These are phyloP conservation scores for Xylaria sp. DNA, from an alignment of 2,329 filamentous ascomycete species.

Conservation along the genomic window DNA sequence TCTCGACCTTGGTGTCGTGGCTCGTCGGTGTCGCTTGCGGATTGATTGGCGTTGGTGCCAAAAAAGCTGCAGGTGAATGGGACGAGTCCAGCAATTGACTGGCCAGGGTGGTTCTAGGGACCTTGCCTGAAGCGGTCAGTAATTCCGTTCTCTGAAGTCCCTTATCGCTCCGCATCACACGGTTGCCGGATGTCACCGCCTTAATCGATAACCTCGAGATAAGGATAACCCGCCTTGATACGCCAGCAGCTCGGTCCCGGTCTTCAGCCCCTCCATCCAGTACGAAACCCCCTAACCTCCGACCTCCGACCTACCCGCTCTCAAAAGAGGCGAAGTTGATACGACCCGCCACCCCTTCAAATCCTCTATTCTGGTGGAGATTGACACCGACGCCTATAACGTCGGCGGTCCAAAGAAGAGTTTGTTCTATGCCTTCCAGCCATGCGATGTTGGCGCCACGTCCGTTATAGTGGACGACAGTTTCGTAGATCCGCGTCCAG, in stretches of 20 bases:
- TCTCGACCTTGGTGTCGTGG: slow-evolving; percentile 3
- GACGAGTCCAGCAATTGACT: neutral
- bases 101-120: neutral
- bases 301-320: too few relatives aligned
- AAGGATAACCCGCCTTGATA: neutral
- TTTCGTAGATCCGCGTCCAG: too few relatives aligned
- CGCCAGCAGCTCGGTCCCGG: neutral
- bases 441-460: too few relatives aligned
- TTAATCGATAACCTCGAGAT: slow-evolving; percentile 6
- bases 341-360: too few relatives aligned
- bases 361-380: too few relatives aligned
- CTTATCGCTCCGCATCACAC: neutral
- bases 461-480: too few relatives aligned
- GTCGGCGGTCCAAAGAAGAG: too few relatives aligned
- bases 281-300: too few relatives aligned
- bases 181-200: slow-evolving; percentile 23
- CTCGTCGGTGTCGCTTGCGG: slow-evolving; percentile 2
- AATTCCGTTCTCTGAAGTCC: slow-evolving; percentile 2
- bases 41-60: neutral
- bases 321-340: too few relatives aligned
- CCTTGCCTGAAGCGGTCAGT: neutral
- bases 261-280: neutral
- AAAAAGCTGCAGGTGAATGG: neutral
- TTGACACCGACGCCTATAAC: too few relatives aligned
- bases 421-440: too few relatives aligned